Evolutionary conservation across 306 rosid species (phyloP), one percentile per base, ranked within the genome.

Genomic region (Vigna nakashimae): DNA sequence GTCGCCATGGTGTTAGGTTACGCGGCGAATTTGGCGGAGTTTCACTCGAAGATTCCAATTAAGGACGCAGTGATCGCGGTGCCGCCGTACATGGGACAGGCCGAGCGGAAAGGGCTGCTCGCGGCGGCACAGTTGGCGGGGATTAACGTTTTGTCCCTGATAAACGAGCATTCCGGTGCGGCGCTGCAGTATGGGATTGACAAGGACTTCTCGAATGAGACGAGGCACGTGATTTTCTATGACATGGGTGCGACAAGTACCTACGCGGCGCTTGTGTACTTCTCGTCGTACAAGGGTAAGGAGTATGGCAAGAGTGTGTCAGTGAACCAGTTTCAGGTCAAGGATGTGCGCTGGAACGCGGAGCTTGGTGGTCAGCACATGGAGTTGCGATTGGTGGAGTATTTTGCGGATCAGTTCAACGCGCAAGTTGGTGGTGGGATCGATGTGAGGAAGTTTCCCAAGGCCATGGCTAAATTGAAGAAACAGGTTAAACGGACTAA

Each of bases 381-480:
- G 97, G 99, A 95, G 79, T 26, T 92, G 70, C 88, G 91, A 51
- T 82, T 95, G 86, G 98, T 95, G 55, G 99, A 95, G 79, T 78
- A 92, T 85, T 95, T 95, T 79, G 98, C 98, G 20, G 84, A 84
- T 63, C 94, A 95, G 87, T 92, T 95, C 86, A 95, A 95, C 78
- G 85, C 87, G 80, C 93, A 95, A 86, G 89, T 88, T 79, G 99
- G 97, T 43, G 86, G 84, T 56, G 97, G 93, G 67, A 73, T 92
- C 71, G 99, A 95, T 81, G 97, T 95, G 74, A 90, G 99, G 48
- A 91, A 74, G 40, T 88, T 89, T 65, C 91, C 98, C 22, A 95
- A 95, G 89, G 97, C 97, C 36, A 95, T 95, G 97, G 99, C 98
- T 64, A 95, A 95, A 77, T 84, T 95, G 85, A 95, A 92, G 96